These are phyloP conservation scores for Tricholoma flavovirens DNA, from an alignment of 768 basidiomycete species.

Conservation along the genomic window DNA sequence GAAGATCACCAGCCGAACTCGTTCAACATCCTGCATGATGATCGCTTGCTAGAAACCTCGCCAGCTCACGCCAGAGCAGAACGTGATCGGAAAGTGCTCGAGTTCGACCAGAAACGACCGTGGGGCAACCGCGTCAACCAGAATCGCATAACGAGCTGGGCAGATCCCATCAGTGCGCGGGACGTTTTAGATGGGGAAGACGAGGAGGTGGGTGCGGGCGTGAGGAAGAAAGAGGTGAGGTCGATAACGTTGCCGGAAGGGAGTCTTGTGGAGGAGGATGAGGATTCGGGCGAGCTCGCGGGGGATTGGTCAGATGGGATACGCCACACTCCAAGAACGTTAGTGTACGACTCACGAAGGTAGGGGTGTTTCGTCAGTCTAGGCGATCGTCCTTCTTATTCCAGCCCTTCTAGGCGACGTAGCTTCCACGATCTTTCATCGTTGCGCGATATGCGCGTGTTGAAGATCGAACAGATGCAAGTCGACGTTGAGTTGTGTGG, in stretches of 20 bases:
- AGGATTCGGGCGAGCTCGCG: constrained; percentile 7
- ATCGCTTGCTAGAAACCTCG: constrained; percentile 14
- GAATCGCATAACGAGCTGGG: constrained; percentile 49
- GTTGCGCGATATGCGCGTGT: constrained; percentile 40
- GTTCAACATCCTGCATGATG: constrained; percentile 17
- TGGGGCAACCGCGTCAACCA: constrained; percentile 28
- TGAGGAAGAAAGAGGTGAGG: constrained; percentile 13
- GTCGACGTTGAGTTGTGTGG: constrained; percentile 78
- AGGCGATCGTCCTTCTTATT: neutral
- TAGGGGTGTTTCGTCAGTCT: constrained; percentile 16
- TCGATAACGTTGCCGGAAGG: constrained; percentile 2
- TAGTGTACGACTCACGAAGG: constrained; percentile 23
- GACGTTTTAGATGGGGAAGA: constrained; percentile 26
- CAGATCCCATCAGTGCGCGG: constrained; percentile 43
- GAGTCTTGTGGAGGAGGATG: constrained; percentile 7
- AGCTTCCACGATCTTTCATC: constrained; percentile 61
- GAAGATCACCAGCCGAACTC: constrained; percentile 16
- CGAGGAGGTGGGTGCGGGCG: constrained; percentile 19
- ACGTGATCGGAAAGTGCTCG: constrained; percentile 30
- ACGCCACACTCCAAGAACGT: constrained; percentile 9
- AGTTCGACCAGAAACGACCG: constrained; percentile 38
- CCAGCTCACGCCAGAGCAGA: constrained; percentile 17
- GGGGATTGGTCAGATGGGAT: constrained; percentile 12
- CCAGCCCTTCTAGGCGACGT: constrained; percentile 36
- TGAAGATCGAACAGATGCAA: constrained; percentile 61